Base-by-base conservation (phyloP, 75 land plant genomes). In the Pinus taeda region DNA sequence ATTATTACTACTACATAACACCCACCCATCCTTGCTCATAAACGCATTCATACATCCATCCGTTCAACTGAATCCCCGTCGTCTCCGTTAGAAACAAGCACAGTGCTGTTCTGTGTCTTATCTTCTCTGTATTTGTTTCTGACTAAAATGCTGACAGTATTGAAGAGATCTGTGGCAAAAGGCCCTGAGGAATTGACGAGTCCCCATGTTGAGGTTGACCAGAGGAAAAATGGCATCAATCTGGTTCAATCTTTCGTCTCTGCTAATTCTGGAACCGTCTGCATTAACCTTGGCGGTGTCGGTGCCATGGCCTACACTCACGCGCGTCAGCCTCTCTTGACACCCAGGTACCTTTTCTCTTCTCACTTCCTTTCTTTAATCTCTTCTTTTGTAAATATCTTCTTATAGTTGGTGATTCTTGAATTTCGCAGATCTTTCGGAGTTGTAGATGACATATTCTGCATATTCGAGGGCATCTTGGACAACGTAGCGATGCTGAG, bases 391-490 rank as follows among this genome's bases (percentile, higher is more conserved):
- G 8, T 45, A 45, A 1, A 45, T 6, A 6, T 45, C 7, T 45
- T 45, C 49, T 45, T 45, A 45, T 6, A 45, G 49, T 45, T 6
- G 49, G 49, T 45, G 49, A 8, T 45, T 45, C 49, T 45, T 45
- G 49, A 45, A 45, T 45, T 6, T 6, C 8, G 22, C 75, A 74
- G 24, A 17, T 14, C 22, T 21, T 56, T 57, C 11, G 76, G 20
- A 4, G 76, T 33, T 30, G 76, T 59, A 15, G 76, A 75, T 76
- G 90, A 90, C 75, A 89, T 96, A 39, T 92, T 90, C 79, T 96
- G 99, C 83, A 55, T 96, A 81, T 94, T 96, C 58, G 85, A 90
- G 59, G 99, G 99, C 58, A 83, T 84, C 67, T 59, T 94, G 74
- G 93, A 94, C 71, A 96, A 94, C 79, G 74, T 96, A 71, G 78